These are phyloP conservation scores for Mycosphaerella sp. DNA, from an alignment of 2,329 filamentous ascomycete genomes.

Conservation along the genomic window DNA sequence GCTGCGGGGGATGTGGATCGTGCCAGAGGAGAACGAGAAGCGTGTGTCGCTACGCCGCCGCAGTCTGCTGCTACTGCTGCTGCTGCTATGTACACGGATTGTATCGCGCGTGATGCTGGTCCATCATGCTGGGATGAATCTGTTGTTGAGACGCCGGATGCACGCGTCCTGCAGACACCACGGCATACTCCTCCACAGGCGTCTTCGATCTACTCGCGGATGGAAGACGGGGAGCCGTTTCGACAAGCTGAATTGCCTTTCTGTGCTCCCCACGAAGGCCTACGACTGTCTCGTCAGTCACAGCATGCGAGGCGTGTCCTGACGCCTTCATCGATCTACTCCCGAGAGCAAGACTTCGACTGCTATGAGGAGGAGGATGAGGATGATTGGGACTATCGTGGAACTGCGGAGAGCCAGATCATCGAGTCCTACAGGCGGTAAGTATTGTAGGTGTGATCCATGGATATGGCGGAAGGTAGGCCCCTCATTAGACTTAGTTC, in stretches of 20 bases:
- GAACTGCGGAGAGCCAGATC: slow-evolving; percentile 5
- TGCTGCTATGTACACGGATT: neutral
- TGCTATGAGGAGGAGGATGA: neutral
- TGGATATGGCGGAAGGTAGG: neutral
- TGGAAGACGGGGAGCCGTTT: neutral
- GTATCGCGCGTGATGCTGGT: neutral
- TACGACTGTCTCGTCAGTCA: neutral
- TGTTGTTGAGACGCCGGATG: neutral
- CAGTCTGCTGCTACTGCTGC: neutral
- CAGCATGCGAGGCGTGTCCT: neutral
- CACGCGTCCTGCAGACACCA: neutral
- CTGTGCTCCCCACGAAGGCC: neutral
- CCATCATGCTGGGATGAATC: neutral
- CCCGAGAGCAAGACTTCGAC: neutral
- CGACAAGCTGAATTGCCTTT: neutral
- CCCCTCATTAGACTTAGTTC: no score
- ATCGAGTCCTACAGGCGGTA: slow-evolving; percentile 6
- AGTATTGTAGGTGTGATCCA: neutral
- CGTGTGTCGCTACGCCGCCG: neutral
- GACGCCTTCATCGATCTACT: slow-evolving; percentile 2
- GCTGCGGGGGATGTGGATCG: neutral
- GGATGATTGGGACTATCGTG: neutral
- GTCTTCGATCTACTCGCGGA: neutral
- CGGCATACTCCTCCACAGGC: neutral
- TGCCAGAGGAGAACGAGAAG: neutral